Evolutionary conservation across 192 early-diverging fungal genomes (phyloP).

Genomic region (Backusella morwellensis): DNA sequence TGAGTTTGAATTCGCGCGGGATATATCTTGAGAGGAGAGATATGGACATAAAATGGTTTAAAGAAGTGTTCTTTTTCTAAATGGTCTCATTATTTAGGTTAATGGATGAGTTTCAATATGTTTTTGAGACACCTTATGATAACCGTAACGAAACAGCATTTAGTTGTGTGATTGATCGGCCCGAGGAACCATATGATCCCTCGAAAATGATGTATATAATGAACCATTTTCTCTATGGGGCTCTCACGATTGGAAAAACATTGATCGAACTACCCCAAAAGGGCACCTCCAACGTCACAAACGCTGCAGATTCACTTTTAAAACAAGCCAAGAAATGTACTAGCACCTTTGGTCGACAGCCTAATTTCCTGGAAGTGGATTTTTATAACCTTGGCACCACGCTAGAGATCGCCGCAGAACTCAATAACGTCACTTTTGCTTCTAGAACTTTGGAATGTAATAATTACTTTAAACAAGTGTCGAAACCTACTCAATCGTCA

Average conservation of each 20-base stretch:
- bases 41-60: not conserved
- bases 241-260: slow-evolving; percentile 27
- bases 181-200: slow-evolving; percentile 28
- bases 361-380: slow-evolving; percentile 74
- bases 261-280: slow-evolving; percentile 53
- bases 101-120: slow-evolving; percentile 57
- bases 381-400: slow-evolving; percentile 64
- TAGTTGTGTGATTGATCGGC: slow-evolving; percentile 59
- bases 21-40: not conserved
- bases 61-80: not conserved
- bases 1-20: not conserved
- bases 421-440: slow-evolving; percentile 24
- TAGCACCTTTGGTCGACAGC: slow-evolving; percentile 43
- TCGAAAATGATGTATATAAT: slow-evolving; percentile 57
- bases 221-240: slow-evolving; percentile 72
- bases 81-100: slow-evolving; percentile 38
- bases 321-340: slow-evolving; percentile 57
- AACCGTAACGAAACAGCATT: slow-evolving; percentile 48
- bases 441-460: slow-evolving; percentile 7
- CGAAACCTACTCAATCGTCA: not conserved
- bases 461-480: not conserved
- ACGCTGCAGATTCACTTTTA: slow-evolving; percentile 47
- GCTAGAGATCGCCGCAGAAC: slow-evolving; percentile 19
- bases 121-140: slow-evolving; percentile 72
- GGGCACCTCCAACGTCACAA: slow-evolving; percentile 50